Conservation (phyloP, 164 flowering plant genomes). For the Stephania cephalantha region DNA sequence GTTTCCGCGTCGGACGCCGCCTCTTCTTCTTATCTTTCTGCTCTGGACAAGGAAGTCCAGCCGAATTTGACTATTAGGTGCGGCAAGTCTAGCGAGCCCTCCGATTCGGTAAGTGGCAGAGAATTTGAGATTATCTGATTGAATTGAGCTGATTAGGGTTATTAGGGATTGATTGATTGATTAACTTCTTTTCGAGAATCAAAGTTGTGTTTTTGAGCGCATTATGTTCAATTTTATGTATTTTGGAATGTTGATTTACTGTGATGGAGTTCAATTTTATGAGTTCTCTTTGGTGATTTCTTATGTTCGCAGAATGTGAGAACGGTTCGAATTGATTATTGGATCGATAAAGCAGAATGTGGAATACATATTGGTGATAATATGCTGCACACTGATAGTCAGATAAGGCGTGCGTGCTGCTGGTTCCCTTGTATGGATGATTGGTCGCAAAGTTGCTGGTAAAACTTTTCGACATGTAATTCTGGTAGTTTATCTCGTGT, state of each 20-base stretch:
- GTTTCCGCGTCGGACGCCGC: slow-evolving; percentile 87
- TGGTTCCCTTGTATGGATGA: slow-evolving; percentile 97
- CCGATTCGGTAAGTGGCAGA: slow-evolving; percentile 24
- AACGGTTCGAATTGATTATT: slow-evolving; percentile 68
- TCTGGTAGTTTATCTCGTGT: not conserved
- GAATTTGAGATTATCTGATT: slow-evolving; percentile 25
- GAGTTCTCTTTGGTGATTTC: slow-evolving; percentile 51
- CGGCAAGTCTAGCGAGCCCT: slow-evolving; percentile 29
- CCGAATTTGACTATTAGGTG: slow-evolving; percentile 75
- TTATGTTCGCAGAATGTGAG: slow-evolving; percentile 84
- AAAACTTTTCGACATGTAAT: slow-evolving; percentile 7
- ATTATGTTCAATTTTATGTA: not conserved
- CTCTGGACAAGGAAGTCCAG: slow-evolving; percentile 62
- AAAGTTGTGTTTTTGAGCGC: not conserved
- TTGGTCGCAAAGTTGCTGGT: slow-evolving; percentile 74
- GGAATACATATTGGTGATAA: slow-evolving; percentile 70
- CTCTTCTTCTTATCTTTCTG: slow-evolving; percentile 48
- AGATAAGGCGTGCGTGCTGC: slow-evolving; percentile 86
- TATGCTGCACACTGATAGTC: slow-evolving; percentile 76
- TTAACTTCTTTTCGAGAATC: not conserved
- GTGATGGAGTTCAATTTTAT: slow-evolving; percentile 18
- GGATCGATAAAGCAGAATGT: slow-evolving; percentile 81
- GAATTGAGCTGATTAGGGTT: slow-evolving; percentile 27
- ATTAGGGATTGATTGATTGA: not conserved
- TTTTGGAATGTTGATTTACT: slow-evolving; percentile 8